Base-by-base conservation (phyloP, 2,329 filamentous ascomycete genomes). In the Sporothrix pseudoabietina region DNA sequence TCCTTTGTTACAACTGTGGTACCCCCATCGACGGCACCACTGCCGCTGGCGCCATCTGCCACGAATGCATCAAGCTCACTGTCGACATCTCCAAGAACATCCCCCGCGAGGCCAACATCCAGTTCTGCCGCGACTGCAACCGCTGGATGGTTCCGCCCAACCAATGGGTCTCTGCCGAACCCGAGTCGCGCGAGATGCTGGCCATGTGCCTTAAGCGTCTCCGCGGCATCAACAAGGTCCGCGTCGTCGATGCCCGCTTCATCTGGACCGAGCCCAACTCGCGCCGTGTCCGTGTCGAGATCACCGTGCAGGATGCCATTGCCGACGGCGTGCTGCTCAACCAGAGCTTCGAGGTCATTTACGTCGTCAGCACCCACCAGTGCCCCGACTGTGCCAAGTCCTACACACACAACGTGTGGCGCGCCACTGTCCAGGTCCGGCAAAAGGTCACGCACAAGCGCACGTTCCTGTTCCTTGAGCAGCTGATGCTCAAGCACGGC, bases 251-350 rank as follows among this genome's bases (percentile, higher is more conserved):
- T 81, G 96, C 96, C 65, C 92, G 90, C 78, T 99, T 98, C 80
- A 92, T 98, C 80, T 99, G 96, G 96, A 99, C 96, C 0, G 96
- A 99, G 82, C 95, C 96, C 12, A 96, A 99, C 84, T 98, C 94
- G 78, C 88, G 94, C 79, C 87, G 96, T 80, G 88, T 98, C 76
- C 97, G 94, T 83, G 91, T 98, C 81, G 98, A 98, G 85, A 91
- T 99, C 82, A 98, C 96, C 0, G 91, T 98, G 66, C 96, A 98
- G 80, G 88, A 90, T 74, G 82, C 86, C 30, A 88, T 90, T 1
- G 87, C 87, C 70, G 88, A 89, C 72, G 89, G 88, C 35, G 86
- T 90, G 63, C 81, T 91, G 73, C 85, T 99, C 78, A 96, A 99
- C 83, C 96, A 99, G 83, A 92, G 90, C 69, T 98, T 99, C 80